These are phyloP conservation scores for Perilla frutescens DNA, from an alignment of 257 asterid genomes.

Conservation along the genomic window DNA sequence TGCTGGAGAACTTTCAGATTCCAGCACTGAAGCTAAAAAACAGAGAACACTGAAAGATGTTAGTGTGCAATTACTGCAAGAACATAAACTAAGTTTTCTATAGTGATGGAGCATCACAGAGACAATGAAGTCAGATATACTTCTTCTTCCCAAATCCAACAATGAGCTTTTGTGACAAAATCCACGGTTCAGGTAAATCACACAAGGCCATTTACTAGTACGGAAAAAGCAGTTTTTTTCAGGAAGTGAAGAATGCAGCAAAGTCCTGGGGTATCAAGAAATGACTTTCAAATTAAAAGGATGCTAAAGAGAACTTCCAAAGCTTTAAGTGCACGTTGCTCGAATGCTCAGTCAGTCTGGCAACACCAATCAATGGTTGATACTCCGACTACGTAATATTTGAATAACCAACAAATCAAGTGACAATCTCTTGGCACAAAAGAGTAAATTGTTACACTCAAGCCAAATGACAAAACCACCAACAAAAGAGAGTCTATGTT, in stretches of 20 bases:
- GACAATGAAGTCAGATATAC: background rate
- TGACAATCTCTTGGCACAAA: conserved; percentile 4
- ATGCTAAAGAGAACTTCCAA: conserved; percentile 5
- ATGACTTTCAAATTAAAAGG: background rate
- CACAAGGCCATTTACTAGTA: background rate
- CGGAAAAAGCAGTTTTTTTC: background rate
- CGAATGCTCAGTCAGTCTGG: background rate
- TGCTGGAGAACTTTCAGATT: conserved; percentile 51
- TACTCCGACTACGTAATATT: background rate
- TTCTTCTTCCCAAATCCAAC: background rate
- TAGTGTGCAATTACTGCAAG: conserved; percentile 20
- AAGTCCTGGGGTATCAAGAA: too few species aligned
- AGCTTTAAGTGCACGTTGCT: background rate
- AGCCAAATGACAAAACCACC: conserved; percentile 18
- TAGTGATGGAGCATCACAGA: background rate
- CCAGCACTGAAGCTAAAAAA: conserved; percentile 60
- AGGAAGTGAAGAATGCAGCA: background rate
- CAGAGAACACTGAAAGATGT: conserved; percentile 16
- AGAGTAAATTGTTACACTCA: background rate
- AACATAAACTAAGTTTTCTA: background rate
- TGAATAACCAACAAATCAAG: conserved; percentile 7
- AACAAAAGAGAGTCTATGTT: background rate
- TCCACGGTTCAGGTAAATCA: background rate
- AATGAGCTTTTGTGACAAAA: background rate
- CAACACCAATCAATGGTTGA: background rate